Conservation (phyloP, 441 rosid species). For the Gossypium trilobum region DNA sequence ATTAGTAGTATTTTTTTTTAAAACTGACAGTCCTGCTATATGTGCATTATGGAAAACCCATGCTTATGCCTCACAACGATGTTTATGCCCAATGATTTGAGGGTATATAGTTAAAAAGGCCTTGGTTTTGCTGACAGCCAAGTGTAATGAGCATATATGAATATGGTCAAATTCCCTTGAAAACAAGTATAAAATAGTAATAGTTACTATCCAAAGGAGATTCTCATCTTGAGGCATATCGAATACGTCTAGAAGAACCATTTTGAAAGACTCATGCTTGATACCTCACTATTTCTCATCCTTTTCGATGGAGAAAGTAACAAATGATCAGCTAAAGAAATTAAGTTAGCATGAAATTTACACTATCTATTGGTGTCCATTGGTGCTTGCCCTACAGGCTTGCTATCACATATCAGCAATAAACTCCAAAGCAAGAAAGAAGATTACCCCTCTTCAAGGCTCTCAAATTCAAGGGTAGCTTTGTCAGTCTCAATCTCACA, state of each 20-base stretch:
- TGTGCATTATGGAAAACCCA: neutral
- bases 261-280: neutral
- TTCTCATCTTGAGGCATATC: neutral
- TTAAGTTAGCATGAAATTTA: neutral
- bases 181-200: neutral
- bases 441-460: slow-evolving; percentile 90
- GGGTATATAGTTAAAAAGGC: neutral
- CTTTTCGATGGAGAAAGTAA: neutral
- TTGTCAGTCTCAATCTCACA: slow-evolving; percentile 99
- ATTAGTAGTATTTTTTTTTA: neutral
- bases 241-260: neutral
- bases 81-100: slow-evolving; percentile 1
- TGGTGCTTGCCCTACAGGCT: neutral
- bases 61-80: neutral
- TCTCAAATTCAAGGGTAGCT: slow-evolving; percentile 91
- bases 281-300: neutral
- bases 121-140: neutral
- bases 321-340: neutral
- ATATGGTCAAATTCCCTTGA: neutral
- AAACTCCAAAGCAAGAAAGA: slow-evolving; percentile 18
- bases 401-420: neutral
- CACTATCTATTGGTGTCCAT: neutral
- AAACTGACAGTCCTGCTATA: neutral
- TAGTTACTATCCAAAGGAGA: neutral
- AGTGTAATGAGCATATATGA: neutral